These are phyloP conservation scores for Cordyceps fumosorosea DNA, from an alignment of 2,329 filamentous ascomycete genomes.

Conservation along the genomic window DNA sequence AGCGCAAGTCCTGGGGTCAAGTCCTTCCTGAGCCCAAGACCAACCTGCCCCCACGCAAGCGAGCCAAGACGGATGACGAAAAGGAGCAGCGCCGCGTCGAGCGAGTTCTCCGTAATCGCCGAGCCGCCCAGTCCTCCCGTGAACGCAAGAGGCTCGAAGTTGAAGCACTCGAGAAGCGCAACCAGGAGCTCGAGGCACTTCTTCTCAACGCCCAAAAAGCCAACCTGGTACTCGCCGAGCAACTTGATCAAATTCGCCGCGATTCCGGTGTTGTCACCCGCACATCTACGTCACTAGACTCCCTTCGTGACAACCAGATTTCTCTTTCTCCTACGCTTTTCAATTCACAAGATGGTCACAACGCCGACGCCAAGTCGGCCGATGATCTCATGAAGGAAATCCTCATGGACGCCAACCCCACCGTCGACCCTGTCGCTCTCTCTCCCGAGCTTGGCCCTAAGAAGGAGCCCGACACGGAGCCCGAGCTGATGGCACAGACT, in stretches of 20 bases:
- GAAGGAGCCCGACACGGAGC: constrained; percentile 30
- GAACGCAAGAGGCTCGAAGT: constrained; percentile 87
- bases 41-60: constrained; percentile 89
- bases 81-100: constrained; percentile 98
- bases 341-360: constrained; percentile 36
- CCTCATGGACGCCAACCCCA: constrained; percentile 38
- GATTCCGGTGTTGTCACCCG: constrained; percentile 35
- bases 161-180: constrained; percentile 73
- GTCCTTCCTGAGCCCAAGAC: constrained; percentile 95
- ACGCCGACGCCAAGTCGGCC: constrained; percentile 22
- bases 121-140: constrained; percentile 90
- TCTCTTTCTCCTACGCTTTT: constrained; percentile 56
- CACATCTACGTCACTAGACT: constrained; percentile 36
- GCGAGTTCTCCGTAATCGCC: constrained; percentile 91
- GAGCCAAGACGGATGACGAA: constrained; percentile 96
- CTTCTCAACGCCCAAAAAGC: constrained; percentile 53
- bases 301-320: constrained; percentile 40
- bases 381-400: constrained; percentile 37
- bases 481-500: constrained; percentile 19
- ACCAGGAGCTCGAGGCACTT: constrained; percentile 61
- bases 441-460: constrained; percentile 51
- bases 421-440: constrained; percentile 55
- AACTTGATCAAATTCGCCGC: constrained; percentile 43
- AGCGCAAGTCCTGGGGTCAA: constrained; percentile 98
- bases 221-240: constrained; percentile 41